These are phyloP conservation scores for Candida pseudoviswanathii DNA, from an alignment of 1,139 yeast genomes.

Conservation along the genomic window DNA sequence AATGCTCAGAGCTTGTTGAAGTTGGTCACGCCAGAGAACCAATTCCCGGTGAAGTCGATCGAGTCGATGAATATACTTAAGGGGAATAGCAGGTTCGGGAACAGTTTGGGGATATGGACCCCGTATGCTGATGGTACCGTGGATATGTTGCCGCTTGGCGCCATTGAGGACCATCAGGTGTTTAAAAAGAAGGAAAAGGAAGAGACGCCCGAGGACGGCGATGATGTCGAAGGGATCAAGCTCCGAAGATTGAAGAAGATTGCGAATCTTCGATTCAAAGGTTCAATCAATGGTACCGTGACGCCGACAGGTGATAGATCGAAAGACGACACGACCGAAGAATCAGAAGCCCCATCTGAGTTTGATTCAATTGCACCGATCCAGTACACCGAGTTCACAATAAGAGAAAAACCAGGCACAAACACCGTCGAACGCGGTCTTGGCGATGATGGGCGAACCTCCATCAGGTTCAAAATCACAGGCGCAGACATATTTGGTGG, in stretches of 20 bases:
- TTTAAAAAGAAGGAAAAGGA: conserved; percentile 13
- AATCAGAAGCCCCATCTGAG: conserved; percentile 19
- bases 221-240: conserved; percentile 12
- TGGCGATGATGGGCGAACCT: conserved; percentile 18
- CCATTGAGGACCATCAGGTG: conserved; percentile 34
- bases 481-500: conserved; percentile 87
- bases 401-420: conserved; percentile 29
- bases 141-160: conserved; percentile 62
- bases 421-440: conserved; percentile 11
- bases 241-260: conserved; percentile 30
- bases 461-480: conserved; percentile 51
- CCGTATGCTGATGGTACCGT: conserved; percentile 67
- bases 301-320: conserved; percentile 22
- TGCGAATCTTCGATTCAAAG: conserved; percentile 62
- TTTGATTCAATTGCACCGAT: conserved; percentile 57
- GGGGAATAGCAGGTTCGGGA: conserved; percentile 65
- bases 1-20: conserved; percentile 30
- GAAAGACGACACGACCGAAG: conserved; percentile 16
- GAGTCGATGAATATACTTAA: conserved; percentile 56
- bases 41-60: conserved; percentile 54
- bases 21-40: conserved; percentile 29
- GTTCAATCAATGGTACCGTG: conserved; percentile 35
- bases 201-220: conserved; percentile 3
- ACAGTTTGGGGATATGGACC: conserved; percentile 68
- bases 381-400: conserved; percentile 48